Evolutionary conservation across 179 eudicot genomes (phyloP), one percentile per base, ranked within the genome.

Genomic region (Drosera spatulata): DNA sequence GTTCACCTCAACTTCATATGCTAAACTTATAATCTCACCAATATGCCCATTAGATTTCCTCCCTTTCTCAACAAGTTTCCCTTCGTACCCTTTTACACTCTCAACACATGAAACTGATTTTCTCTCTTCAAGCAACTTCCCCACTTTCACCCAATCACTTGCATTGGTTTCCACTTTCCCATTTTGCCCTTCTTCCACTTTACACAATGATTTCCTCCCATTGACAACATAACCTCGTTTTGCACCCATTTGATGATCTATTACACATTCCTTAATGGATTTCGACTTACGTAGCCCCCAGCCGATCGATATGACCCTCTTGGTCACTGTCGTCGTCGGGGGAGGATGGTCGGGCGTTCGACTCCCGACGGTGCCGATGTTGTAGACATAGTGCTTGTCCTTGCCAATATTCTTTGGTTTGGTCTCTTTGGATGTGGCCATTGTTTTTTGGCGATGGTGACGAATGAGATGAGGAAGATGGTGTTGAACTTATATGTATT

Each of bases 381-480:
- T 80, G 70, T 84, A 86, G 3, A 86, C 85, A 44, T 85, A 85
- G 41, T 74, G 71, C 8, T 80, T 78, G 48, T 8, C 37, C 37
- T 53, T 12, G 47, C 10, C 14, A 42, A 6, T 4, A 3, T 3
- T 14, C 49, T 44, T 62, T 5, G 41, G 48, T 73, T 81, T 76
- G 43, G 75, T 73, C 67, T 66, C 69, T 60, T 69, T 78, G 15
- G 67, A 63, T 44, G 55, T 61, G 48, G 68, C 67, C 80, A 78
- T 75, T 56, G 43, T 12, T 58, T 61, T 47, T 14, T 15, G 44
- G 5, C n/a, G 47, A 15, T 11, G 22, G 49, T 33, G 14, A n/a
- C 51, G 12, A 41, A 62, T 7, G 6, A 4, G 42, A 39, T 10
- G 11, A 37, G 45, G 62, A 37, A 13, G 33, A 4, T 39, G 37